phyloP scores from a whole-genome alignment of 495 filamentous ascomycete species.

The Bombardia bombarda region DNA sequence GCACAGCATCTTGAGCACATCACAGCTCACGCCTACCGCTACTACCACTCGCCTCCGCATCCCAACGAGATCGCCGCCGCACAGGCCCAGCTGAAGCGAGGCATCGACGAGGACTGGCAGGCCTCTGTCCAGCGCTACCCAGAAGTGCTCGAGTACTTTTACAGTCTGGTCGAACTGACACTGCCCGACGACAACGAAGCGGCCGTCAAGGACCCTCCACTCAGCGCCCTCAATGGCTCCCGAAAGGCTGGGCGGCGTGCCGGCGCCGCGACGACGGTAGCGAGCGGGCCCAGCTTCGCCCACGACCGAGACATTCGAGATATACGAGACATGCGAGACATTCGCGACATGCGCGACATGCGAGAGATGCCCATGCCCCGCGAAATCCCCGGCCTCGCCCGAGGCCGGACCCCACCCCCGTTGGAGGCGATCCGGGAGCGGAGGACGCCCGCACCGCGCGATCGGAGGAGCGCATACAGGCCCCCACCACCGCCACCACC shows the following conservation, averaged over 20 bases:
- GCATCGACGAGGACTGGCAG: slow-evolving; percentile 69
- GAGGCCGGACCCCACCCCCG: slow-evolving; percentile 25
- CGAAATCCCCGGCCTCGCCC: slow-evolving; percentile 12
- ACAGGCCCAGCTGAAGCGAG: slow-evolving; percentile 52
- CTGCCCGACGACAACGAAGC: slow-evolving; percentile 48
- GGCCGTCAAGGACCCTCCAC: slow-evolving; percentile 46
- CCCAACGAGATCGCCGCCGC: slow-evolving; percentile 51
- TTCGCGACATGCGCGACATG: not conserved
- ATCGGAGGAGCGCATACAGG: slow-evolving; percentile 17
- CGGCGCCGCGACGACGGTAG: slow-evolving; percentile 17
- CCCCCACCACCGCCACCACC: slow-evolving; percentile 19
- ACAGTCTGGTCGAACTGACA: slow-evolving; percentile 52
- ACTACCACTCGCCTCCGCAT: slow-evolving; percentile 45
- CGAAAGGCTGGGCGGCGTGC: slow-evolving; percentile 30
- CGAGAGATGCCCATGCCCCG: not conserved
- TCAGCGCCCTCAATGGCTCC: slow-evolving; percentile 42
- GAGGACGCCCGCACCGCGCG: slow-evolving; percentile 23
- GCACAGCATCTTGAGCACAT: slow-evolving; percentile 48
- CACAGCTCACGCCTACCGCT: slow-evolving; percentile 49
- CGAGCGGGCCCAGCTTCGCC: slow-evolving; percentile 23
- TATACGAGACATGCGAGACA: not conserved
- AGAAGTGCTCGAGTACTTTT: slow-evolving; percentile 68
- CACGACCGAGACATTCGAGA: slow-evolving; percentile 9
- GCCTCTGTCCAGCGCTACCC: slow-evolving; percentile 61
- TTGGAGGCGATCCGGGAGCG: slow-evolving; percentile 23